These are phyloP conservation scores for Serendipita sp. DNA, from an alignment of 768 basidiomycete genomes.

Conservation along the genomic window DNA sequence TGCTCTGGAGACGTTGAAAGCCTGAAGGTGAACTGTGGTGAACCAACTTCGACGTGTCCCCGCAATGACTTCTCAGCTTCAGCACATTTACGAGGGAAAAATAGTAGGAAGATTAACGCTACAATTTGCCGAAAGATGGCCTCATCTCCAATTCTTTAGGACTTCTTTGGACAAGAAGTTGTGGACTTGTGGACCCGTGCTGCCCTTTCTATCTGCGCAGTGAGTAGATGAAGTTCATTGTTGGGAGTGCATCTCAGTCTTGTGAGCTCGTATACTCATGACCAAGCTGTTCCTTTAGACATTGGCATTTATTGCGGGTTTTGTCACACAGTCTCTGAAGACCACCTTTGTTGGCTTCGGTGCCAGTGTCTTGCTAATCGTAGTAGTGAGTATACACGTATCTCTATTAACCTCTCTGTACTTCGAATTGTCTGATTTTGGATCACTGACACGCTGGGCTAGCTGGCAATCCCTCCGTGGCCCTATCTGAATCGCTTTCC, in stretches of 20 bases:
- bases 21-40: too few relatives aligned
- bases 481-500: slow-evolving; percentile 2
- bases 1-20: too few relatives aligned
- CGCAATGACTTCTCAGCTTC: background rate
- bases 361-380: background rate
- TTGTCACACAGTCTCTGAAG: background rate
- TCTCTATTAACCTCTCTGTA: background rate
- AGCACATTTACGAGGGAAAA: slow-evolving; percentile 4
- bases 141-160: background rate
- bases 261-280: background rate
- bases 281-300: background rate
- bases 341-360: background rate
- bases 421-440: background rate
- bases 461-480: slow-evolving; percentile 4
- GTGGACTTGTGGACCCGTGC: background rate
- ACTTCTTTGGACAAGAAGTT: background rate
- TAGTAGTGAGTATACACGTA: background rate
- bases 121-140: background rate
- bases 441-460: background rate
- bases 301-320: background rate
- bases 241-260: background rate
- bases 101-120: background rate
- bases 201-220: background rate
- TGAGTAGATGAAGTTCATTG: too few relatives aligned
- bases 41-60: too few relatives aligned